Percentiles rank a stretch among this genome's conserved stretches.
phyloP scores from a whole-genome alignment of 2,329 filamentous ascomycete species.

The Arthrobotrys sinensis region DNA sequence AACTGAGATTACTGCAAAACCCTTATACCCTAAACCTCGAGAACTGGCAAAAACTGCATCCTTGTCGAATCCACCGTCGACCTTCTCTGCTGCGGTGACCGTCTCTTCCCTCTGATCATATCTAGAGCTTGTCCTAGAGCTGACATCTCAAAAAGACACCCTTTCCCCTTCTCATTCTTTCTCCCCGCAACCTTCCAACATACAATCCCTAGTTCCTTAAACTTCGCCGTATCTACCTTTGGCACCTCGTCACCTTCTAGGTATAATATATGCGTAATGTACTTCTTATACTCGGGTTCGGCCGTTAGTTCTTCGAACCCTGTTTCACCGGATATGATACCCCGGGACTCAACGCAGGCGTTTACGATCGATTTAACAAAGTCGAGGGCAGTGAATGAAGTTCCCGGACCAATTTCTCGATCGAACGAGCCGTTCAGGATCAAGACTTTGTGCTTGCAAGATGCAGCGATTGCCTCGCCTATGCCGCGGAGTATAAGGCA shows the following conservation, averaged over 20 bases:
- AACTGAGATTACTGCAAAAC: background rate
- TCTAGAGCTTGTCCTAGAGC: constrained; percentile 62
- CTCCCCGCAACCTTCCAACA: constrained; percentile 74
- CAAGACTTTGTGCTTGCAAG: constrained; percentile 76
- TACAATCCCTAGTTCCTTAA: constrained; percentile 80
- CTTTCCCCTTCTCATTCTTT: constrained; percentile 63
- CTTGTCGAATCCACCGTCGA: constrained; percentile 62
- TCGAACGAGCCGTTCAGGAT: constrained; percentile 88
- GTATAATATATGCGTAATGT: constrained; percentile 88
- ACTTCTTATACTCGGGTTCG: constrained; percentile 73
- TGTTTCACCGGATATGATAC: constrained; percentile 65
- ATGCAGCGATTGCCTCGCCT: constrained; percentile 75
- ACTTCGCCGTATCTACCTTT: constrained; percentile 76
- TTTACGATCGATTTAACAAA: constrained; percentile 85
- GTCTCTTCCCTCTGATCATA: constrained; percentile 63
- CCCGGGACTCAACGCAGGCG: constrained; percentile 79
- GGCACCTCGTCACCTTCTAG: constrained; percentile 81
- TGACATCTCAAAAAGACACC: constrained; percentile 63
- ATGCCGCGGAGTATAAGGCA: constrained; percentile 84
- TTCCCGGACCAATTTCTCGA: constrained; percentile 83
- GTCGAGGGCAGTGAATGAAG: constrained; percentile 78
- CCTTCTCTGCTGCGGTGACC: constrained; percentile 61
- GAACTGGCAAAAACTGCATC: constrained; percentile 19
- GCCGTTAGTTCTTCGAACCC: constrained; percentile 34
- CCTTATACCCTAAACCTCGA: constrained; percentile 34